Evolutionary conservation across 345 rosid genomes (phyloP).

Genomic region (Arabis alpina): DNA sequence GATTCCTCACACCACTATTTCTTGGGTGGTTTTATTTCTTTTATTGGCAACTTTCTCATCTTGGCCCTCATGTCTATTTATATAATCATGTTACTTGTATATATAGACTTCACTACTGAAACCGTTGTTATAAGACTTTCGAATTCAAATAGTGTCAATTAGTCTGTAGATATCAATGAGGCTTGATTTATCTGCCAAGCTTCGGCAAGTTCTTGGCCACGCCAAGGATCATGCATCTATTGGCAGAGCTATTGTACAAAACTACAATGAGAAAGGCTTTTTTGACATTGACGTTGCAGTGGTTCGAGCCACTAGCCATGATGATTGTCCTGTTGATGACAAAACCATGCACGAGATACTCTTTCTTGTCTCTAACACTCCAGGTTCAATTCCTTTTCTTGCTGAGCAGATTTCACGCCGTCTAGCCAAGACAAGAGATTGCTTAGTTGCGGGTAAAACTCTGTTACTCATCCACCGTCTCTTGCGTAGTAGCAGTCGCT

Average conservation of each 20-base stretch:
- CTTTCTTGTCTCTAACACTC: slow-evolving; percentile 71
- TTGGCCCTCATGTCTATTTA: slow-evolving; percentile 23
- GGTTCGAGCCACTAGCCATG: slow-evolving; percentile 78
- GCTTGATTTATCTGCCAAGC: slow-evolving; percentile 57
- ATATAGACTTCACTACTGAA: slow-evolving; percentile 27
- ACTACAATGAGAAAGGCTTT: slow-evolving; percentile 52
- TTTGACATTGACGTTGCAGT: slow-evolving; percentile 74
- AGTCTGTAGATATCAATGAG: slow-evolving; percentile 47
- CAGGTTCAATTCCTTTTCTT: slow-evolving; percentile 71
- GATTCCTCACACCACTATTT: slow-evolving; percentile 43
- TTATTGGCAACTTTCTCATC: slow-evolving; percentile 43
- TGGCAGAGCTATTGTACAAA: slow-evolving; percentile 70
- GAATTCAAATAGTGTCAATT: slow-evolving; percentile 36
- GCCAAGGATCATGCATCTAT: slow-evolving; percentile 83
- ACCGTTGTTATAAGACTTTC: slow-evolving; percentile 23
- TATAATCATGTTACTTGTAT: slow-evolving; percentile 14
- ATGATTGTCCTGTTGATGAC: slow-evolving; percentile 65
- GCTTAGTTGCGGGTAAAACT: slow-evolving; percentile 74
- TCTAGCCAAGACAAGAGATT: slow-evolving; percentile 68
- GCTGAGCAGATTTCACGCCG: slow-evolving; percentile 79
- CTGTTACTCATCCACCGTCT: slow-evolving; percentile 78
- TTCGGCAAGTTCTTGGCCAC: slow-evolving; percentile 62
- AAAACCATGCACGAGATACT: slow-evolving; percentile 81
- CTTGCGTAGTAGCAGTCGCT: slow-evolving; percentile 79
- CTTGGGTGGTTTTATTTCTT: slow-evolving; percentile 35